Conservation (phyloP, 225 moss, liverwort and hornwort species). For the Asterella californica region DNA sequence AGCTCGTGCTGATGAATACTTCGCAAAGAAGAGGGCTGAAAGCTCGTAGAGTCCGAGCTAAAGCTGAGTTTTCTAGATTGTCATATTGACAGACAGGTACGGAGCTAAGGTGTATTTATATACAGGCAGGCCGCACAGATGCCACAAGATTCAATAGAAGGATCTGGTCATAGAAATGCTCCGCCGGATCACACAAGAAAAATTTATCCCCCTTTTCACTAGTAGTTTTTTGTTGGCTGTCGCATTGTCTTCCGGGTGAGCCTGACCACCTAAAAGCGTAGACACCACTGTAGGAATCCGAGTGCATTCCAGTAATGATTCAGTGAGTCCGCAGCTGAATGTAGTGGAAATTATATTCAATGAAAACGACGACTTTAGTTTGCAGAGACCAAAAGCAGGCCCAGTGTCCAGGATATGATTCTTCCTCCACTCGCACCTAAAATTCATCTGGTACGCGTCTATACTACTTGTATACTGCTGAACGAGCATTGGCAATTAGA, state of each 20-base stretch:
- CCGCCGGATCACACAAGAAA: too few species aligned
- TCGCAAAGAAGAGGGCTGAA: constrained; percentile 62
- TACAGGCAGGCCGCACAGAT: not conserved
- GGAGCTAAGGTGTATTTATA: not conserved
- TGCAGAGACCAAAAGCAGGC: not conserved
- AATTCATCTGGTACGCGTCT: too few species aligned
- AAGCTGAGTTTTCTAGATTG: not conserved
- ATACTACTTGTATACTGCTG: too few species aligned
- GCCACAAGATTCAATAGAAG: not conserved
- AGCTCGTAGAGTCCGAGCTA: constrained; percentile 4
- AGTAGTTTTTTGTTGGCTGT: not conserved
- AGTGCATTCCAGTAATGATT: not conserved
- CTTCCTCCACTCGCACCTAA: too few species aligned
- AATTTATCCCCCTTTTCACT: not conserved
- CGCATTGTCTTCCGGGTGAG: constrained; percentile 1
- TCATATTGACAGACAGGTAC: not conserved
- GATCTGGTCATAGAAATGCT: not conserved
- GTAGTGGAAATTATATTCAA: not conserved
- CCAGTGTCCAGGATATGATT: too few species aligned
- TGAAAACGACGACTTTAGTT: not conserved
- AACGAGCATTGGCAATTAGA: too few species aligned
- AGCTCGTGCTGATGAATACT: constrained; percentile 62
- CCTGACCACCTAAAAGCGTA: not conserved
- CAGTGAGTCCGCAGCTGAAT: not conserved
- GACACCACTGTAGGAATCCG: not conserved